phyloP scores from a whole-genome alignment of 1,139 yeast genomes.

The Sugiyamaella grinbergsii region DNA sequence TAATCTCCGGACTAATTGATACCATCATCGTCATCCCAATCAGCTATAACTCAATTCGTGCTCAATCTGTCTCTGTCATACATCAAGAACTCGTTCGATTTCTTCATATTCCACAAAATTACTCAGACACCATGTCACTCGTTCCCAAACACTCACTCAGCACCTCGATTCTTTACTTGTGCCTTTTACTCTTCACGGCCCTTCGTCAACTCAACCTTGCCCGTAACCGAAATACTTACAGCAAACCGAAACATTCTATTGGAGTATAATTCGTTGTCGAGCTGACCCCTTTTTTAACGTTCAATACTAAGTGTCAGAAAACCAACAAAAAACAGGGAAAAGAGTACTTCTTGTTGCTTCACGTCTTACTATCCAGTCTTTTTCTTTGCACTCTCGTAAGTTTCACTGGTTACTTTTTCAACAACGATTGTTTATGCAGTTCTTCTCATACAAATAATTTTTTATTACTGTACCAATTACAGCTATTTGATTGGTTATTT shows the following conservation, averaged over 20 bases:
- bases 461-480: slow-evolving; percentile 20
- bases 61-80: no score
- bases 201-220: background rate
- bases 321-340: slow-evolving; percentile 4
- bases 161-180: no score
- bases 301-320: slow-evolving; percentile 1
- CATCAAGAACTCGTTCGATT: no score
- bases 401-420: slow-evolving; percentile 5
- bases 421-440: slow-evolving; percentile 8
- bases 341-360: slow-evolving; percentile 4
- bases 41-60: no score
- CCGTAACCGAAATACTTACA: slow-evolving; percentile 13
- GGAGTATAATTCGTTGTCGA: slow-evolving; percentile 1
- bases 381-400: slow-evolving; percentile 5
- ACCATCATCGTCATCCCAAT: no score
- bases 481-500: slow-evolving; percentile 21
- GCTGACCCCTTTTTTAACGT: slow-evolving; percentile 8
- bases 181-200: no score
- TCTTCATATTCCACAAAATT: no score
- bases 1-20: no score
- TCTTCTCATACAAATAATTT: slow-evolving; percentile 11
- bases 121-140: no score
- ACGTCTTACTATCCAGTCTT: slow-evolving; percentile 5
- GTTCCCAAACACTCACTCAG: no score
- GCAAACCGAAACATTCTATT: slow-evolving; percentile 21